Percentiles rank a stretch among this genome's conserved stretches.
phyloP scores from a whole-genome alignment of 2,329 filamentous ascomycete genomes.

The Fusarium odoratissimum region DNA sequence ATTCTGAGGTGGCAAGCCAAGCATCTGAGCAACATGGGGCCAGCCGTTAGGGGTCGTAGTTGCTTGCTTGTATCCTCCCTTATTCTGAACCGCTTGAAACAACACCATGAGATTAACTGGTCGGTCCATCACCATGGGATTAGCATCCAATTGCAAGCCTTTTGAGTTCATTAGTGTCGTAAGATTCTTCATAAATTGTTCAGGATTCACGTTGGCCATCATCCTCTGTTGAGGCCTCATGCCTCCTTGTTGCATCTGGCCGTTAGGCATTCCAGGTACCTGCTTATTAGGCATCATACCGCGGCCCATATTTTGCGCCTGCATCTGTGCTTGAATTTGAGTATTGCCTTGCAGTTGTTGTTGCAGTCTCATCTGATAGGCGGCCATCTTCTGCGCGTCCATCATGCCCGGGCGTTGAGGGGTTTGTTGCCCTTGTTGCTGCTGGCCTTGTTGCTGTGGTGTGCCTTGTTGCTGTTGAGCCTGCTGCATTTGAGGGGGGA shows the following conservation, averaged over 20 bases:
- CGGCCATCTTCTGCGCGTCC: constrained; percentile 78
- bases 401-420: constrained; percentile 52
- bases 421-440: constrained; percentile 50
- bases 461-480: constrained; percentile 57
- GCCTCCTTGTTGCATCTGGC: constrained; percentile 63
- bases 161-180: constrained; percentile 81
- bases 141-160: constrained; percentile 78
- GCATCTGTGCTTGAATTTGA: constrained; percentile 65
- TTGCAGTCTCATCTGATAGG: constrained; percentile 87
- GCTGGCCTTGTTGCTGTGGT: constrained; percentile 54
- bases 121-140: constrained; percentile 79
- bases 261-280: constrained; percentile 63
- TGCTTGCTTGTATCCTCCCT: constrained; percentile 82
- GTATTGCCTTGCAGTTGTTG: constrained; percentile 73
- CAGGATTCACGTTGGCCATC: constrained; percentile 63
- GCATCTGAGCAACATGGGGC: constrained; percentile 74
- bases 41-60: constrained; percentile 77
- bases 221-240: constrained; percentile 64
- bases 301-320: constrained; percentile 57
- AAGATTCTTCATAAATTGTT: constrained; percentile 81
- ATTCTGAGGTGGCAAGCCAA: constrained; percentile 72
- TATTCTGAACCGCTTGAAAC: constrained; percentile 79
- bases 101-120: constrained; percentile 80
- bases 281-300: constrained; percentile 66
- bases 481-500: constrained; percentile 58